Percentiles rank a stretch among this genome's conserved stretches.
phyloP scores from a whole-genome alignment of 2,329 filamentous ascomycete genomes.

The Microcyclospora tardicrescens region DNA sequence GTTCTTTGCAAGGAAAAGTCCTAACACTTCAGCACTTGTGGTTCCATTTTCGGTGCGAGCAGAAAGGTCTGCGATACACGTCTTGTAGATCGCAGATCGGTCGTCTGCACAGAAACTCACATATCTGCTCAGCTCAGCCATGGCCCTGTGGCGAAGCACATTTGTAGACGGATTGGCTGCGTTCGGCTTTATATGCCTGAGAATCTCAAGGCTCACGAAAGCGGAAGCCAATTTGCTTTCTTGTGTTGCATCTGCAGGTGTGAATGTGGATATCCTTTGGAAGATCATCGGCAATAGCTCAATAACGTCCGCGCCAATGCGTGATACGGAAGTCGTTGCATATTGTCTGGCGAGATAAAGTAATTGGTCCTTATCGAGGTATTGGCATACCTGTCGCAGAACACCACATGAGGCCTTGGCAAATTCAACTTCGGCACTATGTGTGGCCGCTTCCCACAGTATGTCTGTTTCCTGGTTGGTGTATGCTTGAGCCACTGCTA shows the following conservation, averaged over 20 bases:
- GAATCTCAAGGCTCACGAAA: conserved; percentile 15
- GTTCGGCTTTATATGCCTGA: conserved; percentile 9
- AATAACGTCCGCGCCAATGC: conserved; percentile 13
- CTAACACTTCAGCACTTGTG: conserved; percentile 13
- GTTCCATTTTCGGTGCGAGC: conserved; percentile 10
- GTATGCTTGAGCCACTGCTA: conserved; percentile 68
- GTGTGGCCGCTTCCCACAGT: conserved; percentile 71
- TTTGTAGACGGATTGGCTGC: conserved; percentile 2
- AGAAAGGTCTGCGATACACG: conserved; percentile 12
- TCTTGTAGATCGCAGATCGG: conserved; percentile 11
- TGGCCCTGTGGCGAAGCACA: conserved; percentile 9
- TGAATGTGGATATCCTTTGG: too few relatives aligned
- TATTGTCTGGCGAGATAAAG: conserved; percentile 62
- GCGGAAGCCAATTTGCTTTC: not conserved
- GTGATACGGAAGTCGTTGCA: conserved; percentile 27
- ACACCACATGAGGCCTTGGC: conserved; percentile 66
- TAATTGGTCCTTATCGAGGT: conserved; percentile 34
- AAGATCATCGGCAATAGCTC: conserved; percentile 7
- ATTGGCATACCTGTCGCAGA: conserved; percentile 37
- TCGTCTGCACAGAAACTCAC: conserved; percentile 6
- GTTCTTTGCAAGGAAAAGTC: conserved; percentile 8
- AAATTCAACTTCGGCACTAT: conserved; percentile 73
- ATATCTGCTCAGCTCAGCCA: conserved; percentile 9
- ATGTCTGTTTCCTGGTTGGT: conserved; percentile 58
- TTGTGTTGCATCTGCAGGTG: too few relatives aligned